Percentiles rank a stretch among this genome's conserved stretches.
Conservation (phyloP, 129 eudicot genomes). For the Artemisia tridentata region DNA sequence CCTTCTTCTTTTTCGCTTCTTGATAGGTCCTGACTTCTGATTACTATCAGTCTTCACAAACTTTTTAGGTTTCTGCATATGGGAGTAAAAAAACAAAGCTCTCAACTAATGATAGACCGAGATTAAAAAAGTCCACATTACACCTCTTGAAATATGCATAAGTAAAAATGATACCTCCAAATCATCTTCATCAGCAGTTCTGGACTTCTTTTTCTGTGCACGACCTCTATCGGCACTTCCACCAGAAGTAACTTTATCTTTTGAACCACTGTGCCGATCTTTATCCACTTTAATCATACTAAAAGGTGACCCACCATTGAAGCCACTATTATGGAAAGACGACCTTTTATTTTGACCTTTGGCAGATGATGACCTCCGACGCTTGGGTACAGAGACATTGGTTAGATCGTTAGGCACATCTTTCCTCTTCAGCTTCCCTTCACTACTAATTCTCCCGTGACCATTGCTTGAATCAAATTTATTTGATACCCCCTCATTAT, state of each 20-base stretch:
- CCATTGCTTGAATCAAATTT: constrained; percentile 69
- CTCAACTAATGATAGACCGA: constrained; percentile 3
- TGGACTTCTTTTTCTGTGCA: constrained; percentile 29
- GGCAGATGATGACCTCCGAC: constrained; percentile 62
- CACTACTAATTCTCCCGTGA: constrained; percentile 35
- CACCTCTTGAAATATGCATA: neutral
- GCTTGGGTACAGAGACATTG: constrained; percentile 67
- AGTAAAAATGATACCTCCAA: constrained; percentile 47
- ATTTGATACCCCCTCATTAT: constrained; percentile 40
- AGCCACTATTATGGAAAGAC: constrained; percentile 33
- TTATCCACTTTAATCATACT: constrained; percentile 43
- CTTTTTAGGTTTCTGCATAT: constrained; percentile 48
- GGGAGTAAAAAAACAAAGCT: neutral
- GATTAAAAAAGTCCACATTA: neutral
- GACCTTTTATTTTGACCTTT: constrained; percentile 39
- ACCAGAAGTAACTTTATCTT: constrained; percentile 28
- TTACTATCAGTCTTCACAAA: constrained; percentile 28
- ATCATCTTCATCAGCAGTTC: constrained; percentile 30
- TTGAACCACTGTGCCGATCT: constrained; percentile 35
- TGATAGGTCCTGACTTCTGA: constrained; percentile 45
- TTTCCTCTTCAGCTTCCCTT: constrained; percentile 45
- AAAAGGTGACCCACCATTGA: constrained; percentile 33
- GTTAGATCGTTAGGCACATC: constrained; percentile 38
- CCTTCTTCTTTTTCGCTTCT: constrained; percentile 63
- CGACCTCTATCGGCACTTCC: constrained; percentile 16